Evolutionary conservation across 306 rosid genomes (phyloP).

Genomic region (Cercis canadensis): DNA sequence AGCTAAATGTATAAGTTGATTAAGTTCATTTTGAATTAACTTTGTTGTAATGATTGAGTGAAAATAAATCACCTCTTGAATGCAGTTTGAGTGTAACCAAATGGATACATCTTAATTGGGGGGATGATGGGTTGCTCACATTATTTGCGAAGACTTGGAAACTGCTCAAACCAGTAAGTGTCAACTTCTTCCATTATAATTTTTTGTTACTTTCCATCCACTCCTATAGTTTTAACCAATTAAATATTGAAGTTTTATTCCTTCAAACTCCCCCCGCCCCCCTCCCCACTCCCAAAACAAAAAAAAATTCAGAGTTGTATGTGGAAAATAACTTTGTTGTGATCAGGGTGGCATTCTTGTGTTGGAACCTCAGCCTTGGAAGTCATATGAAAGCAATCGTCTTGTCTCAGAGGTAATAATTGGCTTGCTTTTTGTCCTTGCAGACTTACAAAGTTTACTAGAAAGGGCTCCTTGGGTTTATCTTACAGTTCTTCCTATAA

Average conservation of each 20-base stretch:
- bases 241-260: not conserved
- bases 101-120: conserved; percentile 99
- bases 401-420: conserved; percentile 56
- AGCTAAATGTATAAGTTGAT: not conserved
- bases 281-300: no score
- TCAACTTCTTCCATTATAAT: conserved; percentile 7
- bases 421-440: not conserved
- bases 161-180: conserved; percentile 76
- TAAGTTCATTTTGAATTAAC: conserved; percentile 9
- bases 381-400: conserved; percentile 63
- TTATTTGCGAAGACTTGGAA: conserved; percentile 82
- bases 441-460: no score
- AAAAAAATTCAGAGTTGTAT: not conserved
- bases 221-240: conserved; percentile 3
- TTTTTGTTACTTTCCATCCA: no score
- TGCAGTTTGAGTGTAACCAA: conserved; percentile 94
- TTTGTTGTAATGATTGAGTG: conserved; percentile 19
- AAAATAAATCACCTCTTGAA: conserved; percentile 36
- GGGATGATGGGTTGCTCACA: conserved; percentile 83
- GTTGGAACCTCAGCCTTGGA: conserved; percentile 99
- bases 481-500: not conserved
- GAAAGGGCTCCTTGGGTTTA: no score
- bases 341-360: conserved; percentile 89
- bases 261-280: not conserved
- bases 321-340: not conserved